Conservation (phyloP, 1,284 basidiomycete genomes). For the Gymnopus androsaceus region DNA sequence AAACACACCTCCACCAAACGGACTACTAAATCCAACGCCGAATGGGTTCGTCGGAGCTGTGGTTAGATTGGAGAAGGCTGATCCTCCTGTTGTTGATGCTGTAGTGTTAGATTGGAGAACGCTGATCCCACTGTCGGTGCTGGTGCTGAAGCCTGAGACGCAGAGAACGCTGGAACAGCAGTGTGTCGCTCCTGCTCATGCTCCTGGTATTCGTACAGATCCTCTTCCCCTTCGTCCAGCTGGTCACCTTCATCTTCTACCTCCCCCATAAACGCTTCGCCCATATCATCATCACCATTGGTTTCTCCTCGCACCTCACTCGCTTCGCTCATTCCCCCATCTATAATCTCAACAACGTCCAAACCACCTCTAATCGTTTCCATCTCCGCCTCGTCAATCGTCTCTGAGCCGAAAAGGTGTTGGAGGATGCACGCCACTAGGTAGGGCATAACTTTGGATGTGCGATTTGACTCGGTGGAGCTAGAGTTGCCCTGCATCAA, state of each 20-base stretch:
- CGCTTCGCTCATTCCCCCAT: conserved; percentile 63
- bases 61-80: conserved; percentile 16
- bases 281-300: conserved; percentile 21
- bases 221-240: conserved; percentile 16
- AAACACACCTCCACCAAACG: neutral
- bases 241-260: neutral
- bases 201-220: too few relatives aligned
- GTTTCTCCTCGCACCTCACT: conserved; percentile 22
- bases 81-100: neutral
- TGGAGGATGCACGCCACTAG: conserved; percentile 77
- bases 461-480: too few relatives aligned
- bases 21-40: neutral
- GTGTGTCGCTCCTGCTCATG: conserved; percentile 4
- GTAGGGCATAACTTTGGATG: conserved; percentile 72
- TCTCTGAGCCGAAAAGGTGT: conserved; percentile 69
- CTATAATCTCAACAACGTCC: conserved; percentile 74
- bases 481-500: too few relatives aligned
- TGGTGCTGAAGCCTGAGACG: neutral
- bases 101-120: neutral
- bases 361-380: conserved; percentile 69
- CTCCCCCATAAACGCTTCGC: conserved; percentile 4
- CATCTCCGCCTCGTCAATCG: conserved; percentile 74
- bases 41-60: conserved; percentile 20
- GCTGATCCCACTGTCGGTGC: too few relatives aligned
- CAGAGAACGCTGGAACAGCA: too few relatives aligned